These are phyloP conservation scores for Gnomoniopsis sp. DNA, from an alignment of 2,329 filamentous ascomycete genomes.

Conservation along the genomic window DNA sequence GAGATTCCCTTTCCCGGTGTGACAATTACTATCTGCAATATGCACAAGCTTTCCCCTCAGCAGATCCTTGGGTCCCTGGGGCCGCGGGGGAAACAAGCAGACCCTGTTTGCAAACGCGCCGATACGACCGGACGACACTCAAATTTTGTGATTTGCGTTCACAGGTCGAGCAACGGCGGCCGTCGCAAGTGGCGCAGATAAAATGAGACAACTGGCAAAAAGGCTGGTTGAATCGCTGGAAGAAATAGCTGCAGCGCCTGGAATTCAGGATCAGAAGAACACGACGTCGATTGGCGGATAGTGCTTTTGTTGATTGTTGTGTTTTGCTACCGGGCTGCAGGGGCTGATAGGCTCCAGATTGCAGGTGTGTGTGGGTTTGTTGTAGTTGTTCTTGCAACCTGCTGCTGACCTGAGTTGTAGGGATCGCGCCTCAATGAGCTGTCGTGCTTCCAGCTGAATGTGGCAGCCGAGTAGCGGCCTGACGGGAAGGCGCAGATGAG, in stretches of 20 bases:
- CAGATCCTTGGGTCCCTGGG: constrained; percentile 1
- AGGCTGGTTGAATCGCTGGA: neutral
- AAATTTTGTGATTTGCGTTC: neutral
- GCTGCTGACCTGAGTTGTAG: neutral
- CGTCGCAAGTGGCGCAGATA: neutral
- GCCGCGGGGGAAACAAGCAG: neutral
- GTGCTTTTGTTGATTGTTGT: constrained; percentile 4
- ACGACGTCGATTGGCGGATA: neutral
- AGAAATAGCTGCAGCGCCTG: neutral
- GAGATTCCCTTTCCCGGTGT: neutral
- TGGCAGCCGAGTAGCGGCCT: neutral
- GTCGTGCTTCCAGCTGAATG: neutral
- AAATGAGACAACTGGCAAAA: neutral
- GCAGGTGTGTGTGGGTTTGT: neutral
- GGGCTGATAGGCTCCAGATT: neutral
- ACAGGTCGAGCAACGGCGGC: too few species aligned
- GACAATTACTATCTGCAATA: neutral
- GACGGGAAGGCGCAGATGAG: neutral
- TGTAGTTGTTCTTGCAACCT: neutral
- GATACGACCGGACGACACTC: neutral
- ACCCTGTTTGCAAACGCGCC: neutral
- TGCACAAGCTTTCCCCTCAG: neutral
- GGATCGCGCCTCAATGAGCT: neutral
- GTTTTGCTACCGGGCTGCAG: neutral
- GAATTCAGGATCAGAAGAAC: neutral